phyloP scores from a whole-genome alignment of 1,139 yeast species.

The Taphrina betulina region DNA sequence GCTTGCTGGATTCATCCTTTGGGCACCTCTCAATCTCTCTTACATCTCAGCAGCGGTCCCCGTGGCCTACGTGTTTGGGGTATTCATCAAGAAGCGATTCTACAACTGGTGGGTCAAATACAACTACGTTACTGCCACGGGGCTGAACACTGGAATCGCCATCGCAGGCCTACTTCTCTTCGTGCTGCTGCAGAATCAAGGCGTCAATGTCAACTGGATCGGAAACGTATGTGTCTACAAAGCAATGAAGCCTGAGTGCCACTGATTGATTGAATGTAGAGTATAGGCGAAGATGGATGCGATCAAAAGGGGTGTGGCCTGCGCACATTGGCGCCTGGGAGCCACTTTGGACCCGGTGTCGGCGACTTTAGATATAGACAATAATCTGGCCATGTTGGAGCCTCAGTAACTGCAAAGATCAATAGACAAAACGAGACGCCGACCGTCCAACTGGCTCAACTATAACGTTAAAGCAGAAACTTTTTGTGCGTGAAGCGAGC shows the following conservation, averaged over 20 bases:
- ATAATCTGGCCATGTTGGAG: neutral
- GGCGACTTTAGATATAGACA: constrained; percentile 17
- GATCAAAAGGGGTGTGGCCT: constrained; percentile 25
- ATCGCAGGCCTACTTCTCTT: constrained; percentile 47
- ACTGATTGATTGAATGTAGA: neutral
- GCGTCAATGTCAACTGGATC: constrained; percentile 40
- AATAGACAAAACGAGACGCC: no score
- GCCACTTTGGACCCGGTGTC: constrained; percentile 23
- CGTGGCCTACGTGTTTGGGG: constrained; percentile 55
- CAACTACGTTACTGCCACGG: constrained; percentile 48
- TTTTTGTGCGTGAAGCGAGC: no score
- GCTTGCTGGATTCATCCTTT: constrained; percentile 53
- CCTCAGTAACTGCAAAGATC: no score
- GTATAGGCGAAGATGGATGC: constrained; percentile 15
- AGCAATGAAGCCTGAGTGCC: no score
- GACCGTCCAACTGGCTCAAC: no score
- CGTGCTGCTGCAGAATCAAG: constrained; percentile 48
- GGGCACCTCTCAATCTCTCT: constrained; percentile 58
- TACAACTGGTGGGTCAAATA: constrained; percentile 59
- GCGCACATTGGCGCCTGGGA: neutral
- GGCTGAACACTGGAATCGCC: constrained; percentile 58
- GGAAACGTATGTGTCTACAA: constrained; percentile 6
- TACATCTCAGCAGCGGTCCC: constrained; percentile 52
- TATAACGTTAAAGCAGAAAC: no score
- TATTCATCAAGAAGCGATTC: constrained; percentile 52